Conservation (phyloP, 805 yeast genomes). For the Cyberlindnera subsufficiens region DNA sequence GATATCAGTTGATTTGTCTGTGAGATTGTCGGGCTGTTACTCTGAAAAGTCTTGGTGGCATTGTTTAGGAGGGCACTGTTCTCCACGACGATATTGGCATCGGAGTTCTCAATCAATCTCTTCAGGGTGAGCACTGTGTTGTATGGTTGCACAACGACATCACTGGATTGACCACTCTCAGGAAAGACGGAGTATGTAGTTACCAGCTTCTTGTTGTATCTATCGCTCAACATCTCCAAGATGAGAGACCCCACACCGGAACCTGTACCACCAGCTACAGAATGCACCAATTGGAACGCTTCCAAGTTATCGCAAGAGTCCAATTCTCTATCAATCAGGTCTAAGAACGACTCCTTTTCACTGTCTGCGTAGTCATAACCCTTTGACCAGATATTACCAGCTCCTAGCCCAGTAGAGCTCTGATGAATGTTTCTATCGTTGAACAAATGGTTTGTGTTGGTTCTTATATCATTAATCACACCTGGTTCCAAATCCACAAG, state of each 20-base stretch:
- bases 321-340: constrained; percentile 81
- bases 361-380: constrained; percentile 75
- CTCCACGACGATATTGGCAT: constrained; percentile 84
- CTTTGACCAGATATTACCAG: constrained; percentile 94
- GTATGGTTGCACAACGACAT: constrained; percentile 98
- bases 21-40: constrained; percentile 57
- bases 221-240: constrained; percentile 72
- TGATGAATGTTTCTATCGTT: constrained; percentile 79
- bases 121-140: constrained; percentile 79
- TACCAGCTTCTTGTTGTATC: constrained; percentile 75
- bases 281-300: constrained; percentile 86
- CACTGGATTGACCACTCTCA: constrained; percentile 70
- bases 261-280: constrained; percentile 99
- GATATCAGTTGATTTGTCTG: constrained; percentile 85
- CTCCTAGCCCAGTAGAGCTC: constrained; percentile 82
- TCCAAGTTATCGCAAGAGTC: constrained; percentile 87
- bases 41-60: constrained; percentile 57
- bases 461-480: constrained; percentile 62
- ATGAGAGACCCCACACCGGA: constrained; percentile 88
- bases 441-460: constrained; percentile 54
- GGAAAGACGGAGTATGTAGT: constrained; percentile 89
- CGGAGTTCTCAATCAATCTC: constrained; percentile 78
- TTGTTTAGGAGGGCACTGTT: constrained; percentile 76
- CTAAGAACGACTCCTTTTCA: constrained; percentile 67
- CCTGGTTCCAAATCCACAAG: constrained; percentile 88